Evolutionary conservation across 2,329 filamentous ascomycete species (phyloP).

Genomic region (Esteya vermicola): DNA sequence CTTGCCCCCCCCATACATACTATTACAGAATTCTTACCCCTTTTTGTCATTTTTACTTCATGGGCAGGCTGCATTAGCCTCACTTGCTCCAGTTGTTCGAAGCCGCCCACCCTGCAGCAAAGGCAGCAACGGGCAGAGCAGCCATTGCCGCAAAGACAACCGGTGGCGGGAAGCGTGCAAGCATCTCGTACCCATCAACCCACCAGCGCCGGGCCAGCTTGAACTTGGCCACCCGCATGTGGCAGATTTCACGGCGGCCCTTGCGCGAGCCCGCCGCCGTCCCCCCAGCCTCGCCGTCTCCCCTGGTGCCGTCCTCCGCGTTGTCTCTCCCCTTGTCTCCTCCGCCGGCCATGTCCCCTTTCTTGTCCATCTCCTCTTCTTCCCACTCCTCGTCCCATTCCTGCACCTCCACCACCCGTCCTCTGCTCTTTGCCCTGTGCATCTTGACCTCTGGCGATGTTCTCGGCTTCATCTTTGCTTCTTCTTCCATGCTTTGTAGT

Average conservation of each 20-base stretch:
- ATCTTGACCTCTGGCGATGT: constrained; percentile 7
- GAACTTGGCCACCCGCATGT: constrained; percentile 7
- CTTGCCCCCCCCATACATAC: no score
- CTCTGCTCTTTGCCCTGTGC: constrained; percentile 2
- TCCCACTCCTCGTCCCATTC: not conserved
- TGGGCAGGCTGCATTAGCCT: no score
- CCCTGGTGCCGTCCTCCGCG: not conserved
- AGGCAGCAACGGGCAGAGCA: constrained; percentile 6
- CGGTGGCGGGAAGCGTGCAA: constrained; percentile 5
- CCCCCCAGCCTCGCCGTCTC: not conserved
- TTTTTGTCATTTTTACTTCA: no score
- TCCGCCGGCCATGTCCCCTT: not conserved
- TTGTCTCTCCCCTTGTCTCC: not conserved
- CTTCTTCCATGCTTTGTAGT: constrained; percentile 8
- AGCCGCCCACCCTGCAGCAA: constrained; percentile 4
- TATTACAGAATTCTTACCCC: no score
- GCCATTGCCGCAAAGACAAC: constrained; percentile 3
- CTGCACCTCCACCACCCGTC: constrained; percentile 3
- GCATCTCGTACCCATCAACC: constrained; percentile 8
- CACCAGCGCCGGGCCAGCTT: constrained; percentile 10
- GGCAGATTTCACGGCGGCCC: constrained; percentile 6
- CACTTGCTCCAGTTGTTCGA: no score
- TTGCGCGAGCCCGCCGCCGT: not conserved
- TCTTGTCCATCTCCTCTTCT: not conserved
- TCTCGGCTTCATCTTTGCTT: constrained; percentile 2